These are phyloP conservation scores for Leucogyrophana mollusca DNA, from an alignment of 768 basidiomycete species.

Conservation along the genomic window DNA sequence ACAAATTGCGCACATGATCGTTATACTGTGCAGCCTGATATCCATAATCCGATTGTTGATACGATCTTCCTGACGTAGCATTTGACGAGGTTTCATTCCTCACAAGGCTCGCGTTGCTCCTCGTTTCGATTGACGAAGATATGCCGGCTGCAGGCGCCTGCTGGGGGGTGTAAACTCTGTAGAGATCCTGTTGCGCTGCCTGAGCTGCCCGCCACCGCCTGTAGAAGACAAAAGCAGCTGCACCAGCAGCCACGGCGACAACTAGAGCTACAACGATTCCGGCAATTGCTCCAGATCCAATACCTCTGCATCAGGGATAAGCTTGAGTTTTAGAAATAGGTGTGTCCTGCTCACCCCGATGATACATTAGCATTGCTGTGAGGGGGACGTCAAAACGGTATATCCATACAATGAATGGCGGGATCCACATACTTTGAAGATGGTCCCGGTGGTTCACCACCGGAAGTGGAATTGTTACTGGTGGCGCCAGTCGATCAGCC, in stretches of 20 bases:
- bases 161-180: conserved; percentile 10
- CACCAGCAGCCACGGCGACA: conserved; percentile 11
- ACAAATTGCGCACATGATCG: neutral
- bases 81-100: conserved; percentile 7
- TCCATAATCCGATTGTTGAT: conserved; percentile 7
- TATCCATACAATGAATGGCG: no score
- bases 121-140: conserved; percentile 20
- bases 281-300: conserved; percentile 21
- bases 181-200: conserved; percentile 11
- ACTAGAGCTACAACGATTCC: conserved; percentile 18
- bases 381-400: neutral
- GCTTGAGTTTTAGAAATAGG: neutral
- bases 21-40: neutral
- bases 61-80: conserved; percentile 3
- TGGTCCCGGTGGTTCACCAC: neutral
- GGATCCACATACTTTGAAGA: conserved; percentile 3
- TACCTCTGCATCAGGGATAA: conserved; percentile 8
- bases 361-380: neutral
- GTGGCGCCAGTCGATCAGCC: neutral
- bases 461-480: neutral
- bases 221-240: conserved; percentile 23
- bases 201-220: conserved; percentile 26
- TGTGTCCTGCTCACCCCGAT: conserved; percentile 12
- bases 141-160: conserved; percentile 10
- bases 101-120: conserved; percentile 10